Conservation (phyloP, 2,329 filamentous ascomycete genomes). For the Colletotrichum sp. region DNA sequence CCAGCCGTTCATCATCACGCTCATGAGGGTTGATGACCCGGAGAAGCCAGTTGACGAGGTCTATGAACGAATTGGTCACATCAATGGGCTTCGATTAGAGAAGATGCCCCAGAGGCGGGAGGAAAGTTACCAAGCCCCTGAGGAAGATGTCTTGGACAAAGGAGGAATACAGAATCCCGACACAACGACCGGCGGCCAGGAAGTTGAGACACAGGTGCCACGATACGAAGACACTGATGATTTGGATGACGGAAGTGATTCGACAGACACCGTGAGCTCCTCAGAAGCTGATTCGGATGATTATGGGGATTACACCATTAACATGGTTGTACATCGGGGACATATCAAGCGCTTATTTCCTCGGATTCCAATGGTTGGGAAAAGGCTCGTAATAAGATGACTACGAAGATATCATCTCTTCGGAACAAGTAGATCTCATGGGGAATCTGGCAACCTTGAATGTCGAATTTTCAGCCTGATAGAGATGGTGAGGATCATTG, state of each 20-base stretch:
- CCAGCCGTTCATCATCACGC: neutral
- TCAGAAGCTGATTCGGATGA: neutral
- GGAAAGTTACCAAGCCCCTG: neutral
- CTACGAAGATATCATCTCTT: neutral
- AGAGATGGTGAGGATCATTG: neutral
- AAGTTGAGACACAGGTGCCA: too few species aligned
- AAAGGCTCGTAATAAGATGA: neutral
- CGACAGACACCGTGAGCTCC: too few species aligned
- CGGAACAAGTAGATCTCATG: neutral
- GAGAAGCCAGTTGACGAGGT: neutral
- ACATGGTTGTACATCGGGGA: neutral
- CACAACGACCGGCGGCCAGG: too few species aligned
- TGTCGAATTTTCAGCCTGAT: neutral
- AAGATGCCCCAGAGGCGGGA: neutral
- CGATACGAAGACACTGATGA: neutral
- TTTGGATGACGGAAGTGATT: neutral
- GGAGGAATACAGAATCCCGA: rapidly evolving
- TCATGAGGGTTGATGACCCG: neutral
- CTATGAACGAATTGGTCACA: neutral
- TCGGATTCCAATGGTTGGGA: neutral
- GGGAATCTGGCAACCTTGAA: neutral
- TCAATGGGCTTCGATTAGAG: neutral
- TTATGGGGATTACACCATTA: neutral
- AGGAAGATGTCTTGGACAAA: neutral
- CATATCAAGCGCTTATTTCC: neutral